phyloP scores from a whole-genome alignment of 148 eudicot genomes.

The Spergularia marina region DNA sequence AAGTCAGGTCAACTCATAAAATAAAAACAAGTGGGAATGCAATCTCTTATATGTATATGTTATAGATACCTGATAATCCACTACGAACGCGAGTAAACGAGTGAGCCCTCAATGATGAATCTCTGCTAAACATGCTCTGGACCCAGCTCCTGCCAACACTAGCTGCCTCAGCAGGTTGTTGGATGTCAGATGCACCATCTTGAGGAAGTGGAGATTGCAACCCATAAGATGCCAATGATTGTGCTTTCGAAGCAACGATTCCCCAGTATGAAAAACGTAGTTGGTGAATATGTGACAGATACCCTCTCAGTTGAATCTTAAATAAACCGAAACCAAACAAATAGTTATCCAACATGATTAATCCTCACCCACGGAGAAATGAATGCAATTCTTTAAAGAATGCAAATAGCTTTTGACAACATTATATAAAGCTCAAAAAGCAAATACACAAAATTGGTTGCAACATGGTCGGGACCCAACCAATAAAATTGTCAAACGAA shows the following conservation, averaged over 20 bases:
- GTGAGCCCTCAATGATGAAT: slow-evolving; percentile 54
- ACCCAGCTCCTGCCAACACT: slow-evolving; percentile 97
- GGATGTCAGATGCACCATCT: slow-evolving; percentile 58
- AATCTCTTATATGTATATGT: slow-evolving; percentile 50
- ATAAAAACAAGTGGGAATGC: slow-evolving; percentile 38
- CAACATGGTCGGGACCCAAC: no score
- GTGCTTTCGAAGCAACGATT: slow-evolving; percentile 63
- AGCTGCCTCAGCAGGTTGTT: slow-evolving; percentile 88
- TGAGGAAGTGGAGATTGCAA: slow-evolving; percentile 73
- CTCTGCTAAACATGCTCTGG: slow-evolving; percentile 98
- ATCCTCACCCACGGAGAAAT: not conserved
- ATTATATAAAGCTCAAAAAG: not conserved
- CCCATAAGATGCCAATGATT: slow-evolving; percentile 51
- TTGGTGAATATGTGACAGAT: slow-evolving; percentile 81
- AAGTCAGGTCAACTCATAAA: slow-evolving; percentile 10
- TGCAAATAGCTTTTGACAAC: slow-evolving; percentile 4
- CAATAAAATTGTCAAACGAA: not conserved
- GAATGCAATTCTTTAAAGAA: not conserved
- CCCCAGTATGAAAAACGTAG: slow-evolving; percentile 83
- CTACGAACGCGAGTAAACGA: slow-evolving; percentile 68
- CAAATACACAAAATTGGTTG: not conserved
- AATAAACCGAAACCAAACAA: slow-evolving; percentile 19
- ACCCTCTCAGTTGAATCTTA: slow-evolving; percentile 88
- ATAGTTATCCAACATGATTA: slow-evolving; percentile 19
- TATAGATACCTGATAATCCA: slow-evolving; percentile 45